These are phyloP conservation scores for Termitomyces heimii DNA, from an alignment of 768 basidiomycete species.

Conservation along the genomic window DNA sequence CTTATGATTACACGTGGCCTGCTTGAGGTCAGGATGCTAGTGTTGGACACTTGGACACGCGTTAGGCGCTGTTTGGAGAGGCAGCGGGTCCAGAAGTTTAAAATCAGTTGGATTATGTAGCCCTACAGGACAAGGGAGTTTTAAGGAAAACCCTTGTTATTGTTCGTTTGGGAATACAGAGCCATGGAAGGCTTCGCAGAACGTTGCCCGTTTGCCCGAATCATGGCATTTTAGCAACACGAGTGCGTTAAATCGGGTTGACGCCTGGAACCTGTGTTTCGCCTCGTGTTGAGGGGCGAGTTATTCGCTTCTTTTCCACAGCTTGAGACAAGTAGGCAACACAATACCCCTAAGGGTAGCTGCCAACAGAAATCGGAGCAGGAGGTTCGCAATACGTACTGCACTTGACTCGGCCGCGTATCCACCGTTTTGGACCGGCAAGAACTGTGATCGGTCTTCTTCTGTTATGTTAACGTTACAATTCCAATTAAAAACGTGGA, in stretches of 20 bases:
- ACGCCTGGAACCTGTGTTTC: conserved; percentile 25
- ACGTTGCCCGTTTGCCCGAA: conserved; percentile 20
- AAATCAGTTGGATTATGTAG: conserved; percentile 17
- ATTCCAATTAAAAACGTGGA: conserved; percentile 17
- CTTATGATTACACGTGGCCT: conserved; percentile 37
- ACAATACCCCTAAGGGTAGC: conserved; percentile 5
- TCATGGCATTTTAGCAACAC: conserved; percentile 20
- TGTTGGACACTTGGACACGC: conserved; percentile 17
- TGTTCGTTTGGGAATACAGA: conserved; percentile 26
- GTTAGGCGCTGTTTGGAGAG: conserved; percentile 20
- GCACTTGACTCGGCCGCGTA: conserved; percentile 12
- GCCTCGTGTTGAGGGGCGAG: conserved; percentile 30
- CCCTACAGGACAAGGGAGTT: conserved; percentile 16
- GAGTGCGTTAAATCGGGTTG: conserved; percentile 28
- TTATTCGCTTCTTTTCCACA: conserved; percentile 15
- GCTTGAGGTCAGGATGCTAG: conserved; percentile 29
- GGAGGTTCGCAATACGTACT: conserved; percentile 14
- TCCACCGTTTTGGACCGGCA: conserved; percentile 11
- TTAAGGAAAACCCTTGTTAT: conserved; percentile 33
- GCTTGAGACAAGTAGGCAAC: conserved; percentile 7
- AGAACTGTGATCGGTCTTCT: conserved; percentile 20
- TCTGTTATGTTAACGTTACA: conserved; percentile 13
- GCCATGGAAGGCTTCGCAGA: conserved; percentile 24
- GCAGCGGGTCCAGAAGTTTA: conserved; percentile 14
- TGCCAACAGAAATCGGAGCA: conserved; percentile 8